Conservation (phyloP, 768 basidiomycete species). For the Hydnum rufescens region DNA sequence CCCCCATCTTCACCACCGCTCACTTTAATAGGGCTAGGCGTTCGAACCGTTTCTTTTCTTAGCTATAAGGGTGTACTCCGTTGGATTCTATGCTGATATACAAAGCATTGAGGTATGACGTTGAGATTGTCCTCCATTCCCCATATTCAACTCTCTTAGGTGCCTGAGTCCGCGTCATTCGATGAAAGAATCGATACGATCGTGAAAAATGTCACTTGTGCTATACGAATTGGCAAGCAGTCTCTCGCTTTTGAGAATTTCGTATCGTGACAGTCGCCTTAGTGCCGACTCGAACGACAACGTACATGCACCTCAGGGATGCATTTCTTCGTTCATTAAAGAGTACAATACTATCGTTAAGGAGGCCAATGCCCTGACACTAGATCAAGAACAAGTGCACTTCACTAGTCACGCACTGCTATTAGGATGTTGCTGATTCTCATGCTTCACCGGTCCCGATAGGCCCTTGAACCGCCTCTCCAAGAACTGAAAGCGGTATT, state of each 20-base stretch:
- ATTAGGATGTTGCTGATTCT: no score
- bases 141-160: no score
- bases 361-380: slow-evolving; percentile 33
- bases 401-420: background rate
- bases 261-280: slow-evolving; percentile 2
- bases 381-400: slow-evolving; percentile 29
- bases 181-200: slow-evolving; percentile 57
- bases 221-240: slow-evolving; percentile 48
- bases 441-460: background rate
- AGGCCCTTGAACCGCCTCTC: slow-evolving; percentile 36
- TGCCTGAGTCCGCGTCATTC: slow-evolving; percentile 32
- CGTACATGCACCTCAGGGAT: slow-evolving; percentile 62
- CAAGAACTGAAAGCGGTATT: slow-evolving; percentile 59
- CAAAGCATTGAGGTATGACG: no score
- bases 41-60: slow-evolving; percentile 76
- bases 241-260: background rate
- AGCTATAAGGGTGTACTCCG: slow-evolving; percentile 68
- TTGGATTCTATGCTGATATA: slow-evolving; percentile 80
- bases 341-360: slow-evolving; percentile 32
- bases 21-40: slow-evolving; percentile 66
- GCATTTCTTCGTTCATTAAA: slow-evolving; percentile 63
- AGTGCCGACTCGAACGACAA: slow-evolving; percentile 71
- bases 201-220: slow-evolving; percentile 44
- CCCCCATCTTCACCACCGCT: slow-evolving; percentile 43
- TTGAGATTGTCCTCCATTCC: no score